Evolutionary conservation across 768 basidiomycete species (phyloP), one percentile per base, ranked within the genome.

Genomic region (Kwoniella bestiolae): DNA sequence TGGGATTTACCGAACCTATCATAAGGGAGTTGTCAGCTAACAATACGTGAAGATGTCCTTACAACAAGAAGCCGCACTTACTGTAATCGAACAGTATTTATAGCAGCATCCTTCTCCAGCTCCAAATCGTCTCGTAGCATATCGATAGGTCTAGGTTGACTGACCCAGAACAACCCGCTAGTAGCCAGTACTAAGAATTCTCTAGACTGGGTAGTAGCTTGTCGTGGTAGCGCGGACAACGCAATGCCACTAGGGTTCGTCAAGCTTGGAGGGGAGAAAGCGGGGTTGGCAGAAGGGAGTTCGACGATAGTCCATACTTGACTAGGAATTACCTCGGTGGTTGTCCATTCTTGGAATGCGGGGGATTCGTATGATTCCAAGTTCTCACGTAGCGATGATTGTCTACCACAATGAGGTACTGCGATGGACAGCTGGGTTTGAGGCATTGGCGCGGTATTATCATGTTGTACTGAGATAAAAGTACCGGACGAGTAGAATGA

Each of bases 51-150:
- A n/a, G n/a, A n/a, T n/a, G n/a, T n/a, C n/a, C n/a, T n/a, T n/a
- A n/a, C n/a, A n/a, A n/a, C n/a, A n/a, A n/a, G 29, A 23, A 26
- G 8, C 31, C 47, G 11, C 16, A 72, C 83, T 61, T 70, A 89
- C 93, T 87, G 90, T 71, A 92, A 89, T 57, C 89, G 85, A 77
- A 94, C 93, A 60, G 90, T 88, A 41, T 89, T 86, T 60, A 93
- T 87, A n/a, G 90, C 87, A 72, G 92, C 89, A 1, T 87, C 86
- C 56, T 93, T 90, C 49, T 89, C 85, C 70, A 89, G 87, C 79
- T 95, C 93, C 25, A 98, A 83, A 25, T 91, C 88, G 3, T 88
- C 89, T 78, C 86, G 87, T 58, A 97, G 81, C 66, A 91, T 90
- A 78, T 98, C 95, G 55, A 95, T 80, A 5, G 94, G 88, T 46